A percentile compares a stretch with the other conserved stretches of the same genome.
Conservation (phyloP, 1,284 basidiomycete genomes). For the Wolfiporia cocos region DNA sequence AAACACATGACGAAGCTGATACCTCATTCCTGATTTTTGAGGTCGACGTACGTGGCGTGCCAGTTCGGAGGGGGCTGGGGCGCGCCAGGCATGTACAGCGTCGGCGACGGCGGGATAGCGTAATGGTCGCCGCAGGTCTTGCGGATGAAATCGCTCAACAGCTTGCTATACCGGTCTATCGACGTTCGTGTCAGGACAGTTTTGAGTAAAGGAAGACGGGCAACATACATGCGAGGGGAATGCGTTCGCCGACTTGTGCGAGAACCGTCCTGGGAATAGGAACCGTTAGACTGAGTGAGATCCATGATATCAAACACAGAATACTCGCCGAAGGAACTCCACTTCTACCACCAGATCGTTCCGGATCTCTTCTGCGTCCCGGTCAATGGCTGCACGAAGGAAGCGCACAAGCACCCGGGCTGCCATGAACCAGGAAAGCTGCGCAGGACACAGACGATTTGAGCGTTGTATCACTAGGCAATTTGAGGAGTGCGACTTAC, state of each 20-base stretch:
- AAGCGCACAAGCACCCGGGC: conserved; percentile 63
- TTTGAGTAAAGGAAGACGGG: conserved; percentile 1
- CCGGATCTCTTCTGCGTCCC: conserved; percentile 44
- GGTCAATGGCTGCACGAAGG: conserved; percentile 49
- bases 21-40: too few relatives aligned
- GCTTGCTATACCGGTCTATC: conserved; percentile 51
- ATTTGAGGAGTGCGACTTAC: conserved; percentile 36
- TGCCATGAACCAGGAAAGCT: conserved; percentile 67
- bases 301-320: background rate
- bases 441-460: conserved; percentile 5
- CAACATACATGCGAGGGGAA: conserved; percentile 48
- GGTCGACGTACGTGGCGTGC: background rate
- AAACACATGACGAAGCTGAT: too few relatives aligned
- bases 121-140: background rate
- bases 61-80: background rate
- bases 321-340: conserved; percentile 46
- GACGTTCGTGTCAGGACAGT: background rate
- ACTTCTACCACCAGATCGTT: conserved; percentile 54
- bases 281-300: conserved; percentile 6
- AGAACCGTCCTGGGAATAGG: conserved; percentile 43
- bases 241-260: conserved; percentile 52
- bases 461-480: too few relatives aligned
- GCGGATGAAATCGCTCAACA: conserved; percentile 42
- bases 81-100: background rate
- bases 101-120: background rate